Percentiles rank a stretch among this genome's conserved stretches.
Evolutionary conservation across 169 alveolate genomes (phyloP).

Genomic region (Plasmodium gonderi): DNA sequence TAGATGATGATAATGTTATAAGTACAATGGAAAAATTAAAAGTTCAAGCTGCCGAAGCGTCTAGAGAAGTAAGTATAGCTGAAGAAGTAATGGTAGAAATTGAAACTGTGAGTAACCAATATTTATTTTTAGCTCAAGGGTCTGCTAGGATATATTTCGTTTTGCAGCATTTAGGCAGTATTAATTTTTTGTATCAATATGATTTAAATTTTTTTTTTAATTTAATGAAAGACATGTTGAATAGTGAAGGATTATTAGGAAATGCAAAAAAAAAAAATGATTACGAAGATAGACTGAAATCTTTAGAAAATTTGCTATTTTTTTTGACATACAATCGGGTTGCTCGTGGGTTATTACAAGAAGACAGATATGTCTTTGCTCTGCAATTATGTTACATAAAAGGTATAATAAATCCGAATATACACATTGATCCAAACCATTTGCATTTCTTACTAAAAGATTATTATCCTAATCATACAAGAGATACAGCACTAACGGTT

Average conservation of each 20-base stretch:
- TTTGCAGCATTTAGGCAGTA: slow-evolving; percentile 88
- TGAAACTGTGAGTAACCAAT: slow-evolving; percentile 89
- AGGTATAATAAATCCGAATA: slow-evolving; percentile 46
- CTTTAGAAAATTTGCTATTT: slow-evolving; percentile 26
- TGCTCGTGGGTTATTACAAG: slow-evolving; percentile 65
- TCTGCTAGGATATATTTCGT: slow-evolving; percentile 90
- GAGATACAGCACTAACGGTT: neutral
- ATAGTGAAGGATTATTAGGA: slow-evolving; percentile 16
- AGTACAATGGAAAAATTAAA: slow-evolving; percentile 91
- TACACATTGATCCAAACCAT: neutral
- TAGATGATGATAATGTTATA: slow-evolving; percentile 94
- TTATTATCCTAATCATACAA: slow-evolving; percentile 62
- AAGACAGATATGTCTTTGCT: slow-evolving; percentile 73
- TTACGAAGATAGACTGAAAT: slow-evolving; percentile 74
- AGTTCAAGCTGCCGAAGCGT: slow-evolving; percentile 94
- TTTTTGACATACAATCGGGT: slow-evolving; percentile 66
- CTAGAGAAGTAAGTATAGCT: slow-evolving; percentile 92
- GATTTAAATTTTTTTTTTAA: slow-evolving; percentile 95
- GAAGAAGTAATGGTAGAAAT: slow-evolving; percentile 95
- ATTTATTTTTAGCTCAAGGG: slow-evolving; percentile 91
- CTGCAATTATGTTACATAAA: slow-evolving; percentile 54
- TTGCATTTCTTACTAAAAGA: slow-evolving; percentile 74
- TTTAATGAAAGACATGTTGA: slow-evolving; percentile 83
- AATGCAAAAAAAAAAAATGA: slow-evolving; percentile 75
- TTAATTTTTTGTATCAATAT: slow-evolving; percentile 94